These are phyloP conservation scores for Gossypioides kirkii DNA, from an alignment of 345 rosid species.

Conservation along the genomic window DNA sequence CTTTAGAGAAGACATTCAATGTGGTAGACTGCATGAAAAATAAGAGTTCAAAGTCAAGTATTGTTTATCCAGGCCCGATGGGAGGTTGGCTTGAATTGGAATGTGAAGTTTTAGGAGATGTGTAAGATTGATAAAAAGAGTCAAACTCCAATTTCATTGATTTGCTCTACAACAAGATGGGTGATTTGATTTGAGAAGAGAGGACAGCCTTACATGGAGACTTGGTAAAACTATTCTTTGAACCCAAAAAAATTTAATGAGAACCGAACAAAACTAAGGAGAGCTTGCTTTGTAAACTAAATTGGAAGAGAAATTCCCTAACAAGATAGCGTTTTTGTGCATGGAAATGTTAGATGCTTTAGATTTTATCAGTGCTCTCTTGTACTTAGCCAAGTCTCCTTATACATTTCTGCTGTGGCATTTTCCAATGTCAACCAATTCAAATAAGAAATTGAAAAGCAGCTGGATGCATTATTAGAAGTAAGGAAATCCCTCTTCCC, in stretches of 20 bases:
- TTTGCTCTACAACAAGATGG: background rate
- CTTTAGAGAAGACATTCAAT: background rate
- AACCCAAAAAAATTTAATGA: background rate
- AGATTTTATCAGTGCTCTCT: background rate
- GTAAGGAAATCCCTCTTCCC: background rate
- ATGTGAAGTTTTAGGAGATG: background rate
- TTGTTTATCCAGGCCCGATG: background rate
- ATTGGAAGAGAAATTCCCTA: background rate
- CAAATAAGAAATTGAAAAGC: background rate
- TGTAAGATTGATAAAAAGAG: background rate
- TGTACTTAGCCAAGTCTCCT: background rate
- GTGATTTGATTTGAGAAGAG: background rate
- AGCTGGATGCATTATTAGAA: background rate
- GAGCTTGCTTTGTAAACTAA: background rate
- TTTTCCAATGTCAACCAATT: background rate
- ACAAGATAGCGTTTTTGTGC: background rate
- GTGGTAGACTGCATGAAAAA: background rate
- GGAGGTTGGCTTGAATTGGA: background rate
- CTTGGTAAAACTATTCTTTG: background rate
- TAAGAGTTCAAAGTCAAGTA: background rate
- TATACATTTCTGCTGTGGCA: background rate
- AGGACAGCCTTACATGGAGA: background rate
- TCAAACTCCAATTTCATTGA: background rate
- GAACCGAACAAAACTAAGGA: background rate
- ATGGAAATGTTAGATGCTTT: background rate